These are phyloP conservation scores for Plasmodium malariae DNA, from an alignment of 169 alveolate species.

Conservation along the genomic window DNA sequence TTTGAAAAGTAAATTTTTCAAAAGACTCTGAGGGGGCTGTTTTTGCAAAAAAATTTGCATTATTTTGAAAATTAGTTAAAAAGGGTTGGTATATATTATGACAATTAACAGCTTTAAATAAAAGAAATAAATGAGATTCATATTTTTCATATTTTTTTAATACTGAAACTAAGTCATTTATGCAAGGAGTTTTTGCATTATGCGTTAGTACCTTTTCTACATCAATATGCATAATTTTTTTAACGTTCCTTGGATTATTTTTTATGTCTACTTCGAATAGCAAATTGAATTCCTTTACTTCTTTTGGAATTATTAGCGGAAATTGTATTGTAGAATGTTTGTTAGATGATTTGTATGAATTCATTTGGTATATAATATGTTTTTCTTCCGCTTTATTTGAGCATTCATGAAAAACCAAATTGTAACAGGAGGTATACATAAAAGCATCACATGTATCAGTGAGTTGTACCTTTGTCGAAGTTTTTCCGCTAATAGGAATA, in stretches of 20 bases:
- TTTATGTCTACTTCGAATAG: slow-evolving; percentile 31
- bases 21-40: slow-evolving; percentile 6
- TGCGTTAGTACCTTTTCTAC: neutral
- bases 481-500: neutral
- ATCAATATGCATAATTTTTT: slow-evolving; percentile 13
- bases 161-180: slow-evolving; percentile 13
- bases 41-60: slow-evolving; percentile 52
- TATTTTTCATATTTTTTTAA: slow-evolving; percentile 39
- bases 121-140: slow-evolving; percentile 57
- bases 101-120: slow-evolving; percentile 60
- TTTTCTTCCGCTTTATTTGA: neutral
- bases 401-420: slow-evolving; percentile 55
- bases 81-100: slow-evolving; percentile 42
- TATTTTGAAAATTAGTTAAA: slow-evolving; percentile 24
- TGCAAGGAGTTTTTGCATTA: slow-evolving; percentile 22
- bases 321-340: slow-evolving; percentile 45
- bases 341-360: slow-evolving; percentile 50
- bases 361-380: slow-evolving; percentile 19
- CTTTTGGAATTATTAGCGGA: slow-evolving; percentile 28
- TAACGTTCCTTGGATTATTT: slow-evolving; percentile 13
- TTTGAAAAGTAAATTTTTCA: slow-evolving; percentile 61
- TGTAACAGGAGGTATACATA: slow-evolving; percentile 46
- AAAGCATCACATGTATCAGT: slow-evolving; percentile 30
- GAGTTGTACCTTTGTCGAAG: neutral
- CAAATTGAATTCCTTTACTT: slow-evolving; percentile 5